phyloP scores from a whole-genome alignment of 2,329 filamentous ascomycete genomes.

The Zalaria sp. region DNA sequence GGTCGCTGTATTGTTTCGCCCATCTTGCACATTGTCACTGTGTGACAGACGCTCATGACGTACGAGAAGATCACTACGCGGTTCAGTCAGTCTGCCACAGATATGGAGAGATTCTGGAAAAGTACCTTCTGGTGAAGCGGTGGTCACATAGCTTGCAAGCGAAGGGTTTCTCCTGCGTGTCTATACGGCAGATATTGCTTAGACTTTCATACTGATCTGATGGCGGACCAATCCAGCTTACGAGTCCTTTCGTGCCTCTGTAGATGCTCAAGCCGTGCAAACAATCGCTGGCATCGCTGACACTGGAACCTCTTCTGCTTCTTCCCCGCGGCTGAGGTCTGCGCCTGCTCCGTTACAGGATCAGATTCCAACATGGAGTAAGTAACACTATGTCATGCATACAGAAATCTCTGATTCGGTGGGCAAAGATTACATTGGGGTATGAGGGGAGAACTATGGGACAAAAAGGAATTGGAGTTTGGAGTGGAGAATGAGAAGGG shows the following conservation, averaged over 20 bases:
- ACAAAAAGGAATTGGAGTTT: no score
- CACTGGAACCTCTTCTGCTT: constrained; percentile 22
- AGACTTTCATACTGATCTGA: neutral
- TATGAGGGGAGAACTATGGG: no score
- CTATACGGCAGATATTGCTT: constrained; percentile 10
- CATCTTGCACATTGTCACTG: constrained; percentile 8
- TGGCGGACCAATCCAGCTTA: constrained; percentile 9
- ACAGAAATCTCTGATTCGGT: no score
- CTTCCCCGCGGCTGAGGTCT: neutral
- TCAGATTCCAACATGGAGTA: neutral
- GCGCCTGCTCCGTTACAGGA: neutral
- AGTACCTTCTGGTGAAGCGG: constrained; percentile 27
- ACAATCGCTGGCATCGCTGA: constrained; percentile 16
- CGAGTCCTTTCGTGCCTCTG: constrained; percentile 26
- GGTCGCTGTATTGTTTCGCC: neutral
- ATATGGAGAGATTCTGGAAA: neutral
- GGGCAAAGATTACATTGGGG: no score
- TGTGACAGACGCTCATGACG: constrained; percentile 26
- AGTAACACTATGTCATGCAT: no score
- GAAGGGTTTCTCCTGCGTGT: constrained; percentile 28
- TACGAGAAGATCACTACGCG: constrained; percentile 22
- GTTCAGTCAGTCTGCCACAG: constrained; percentile 5
- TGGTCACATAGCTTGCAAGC: constrained; percentile 24
- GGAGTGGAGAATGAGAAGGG: no score
- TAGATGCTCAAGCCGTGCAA: constrained; percentile 25